A percentile compares a stretch with the other conserved stretches of the same genome.
Conservation (phyloP, 371 early-diverging fungal species). For the Mucor irregularis region DNA sequence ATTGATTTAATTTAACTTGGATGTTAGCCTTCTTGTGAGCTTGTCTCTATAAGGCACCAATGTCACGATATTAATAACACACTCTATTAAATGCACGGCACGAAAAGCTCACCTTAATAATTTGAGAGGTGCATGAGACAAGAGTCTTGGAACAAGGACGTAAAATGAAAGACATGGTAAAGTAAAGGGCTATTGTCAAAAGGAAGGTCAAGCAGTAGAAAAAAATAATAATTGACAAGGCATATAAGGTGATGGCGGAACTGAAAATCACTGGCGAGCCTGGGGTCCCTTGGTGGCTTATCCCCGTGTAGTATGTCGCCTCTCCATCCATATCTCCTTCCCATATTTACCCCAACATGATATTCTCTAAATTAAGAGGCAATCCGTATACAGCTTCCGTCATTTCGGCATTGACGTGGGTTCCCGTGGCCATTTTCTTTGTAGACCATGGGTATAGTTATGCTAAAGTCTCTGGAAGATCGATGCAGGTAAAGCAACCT, state of each 20-base stretch:
- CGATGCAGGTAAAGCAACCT: constrained; percentile 63
- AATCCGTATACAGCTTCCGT: constrained; percentile 32
- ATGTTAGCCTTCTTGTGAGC: constrained; percentile 50
- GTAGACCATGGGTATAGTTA: constrained; percentile 64
- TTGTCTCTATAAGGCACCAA: constrained; percentile 37
- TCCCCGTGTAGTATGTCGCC: too few relatives aligned
- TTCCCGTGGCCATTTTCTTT: constrained; percentile 61
- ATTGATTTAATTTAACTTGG: constrained; percentile 41
- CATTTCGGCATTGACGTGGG: constrained; percentile 50
- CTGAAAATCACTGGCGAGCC: background rate
- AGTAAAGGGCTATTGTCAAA: background rate
- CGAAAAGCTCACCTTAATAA: constrained; percentile 17
- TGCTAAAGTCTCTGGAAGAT: constrained; percentile 62
- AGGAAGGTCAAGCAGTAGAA: background rate
- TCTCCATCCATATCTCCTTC: background rate
- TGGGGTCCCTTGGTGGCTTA: constrained; percentile 9
- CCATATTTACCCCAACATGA: constrained; percentile 3
- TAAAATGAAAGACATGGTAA: constrained; percentile 21
- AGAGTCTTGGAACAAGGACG: constrained; percentile 14
- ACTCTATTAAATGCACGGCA: background rate
- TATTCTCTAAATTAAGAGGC: constrained; percentile 28
- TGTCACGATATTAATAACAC: background rate
- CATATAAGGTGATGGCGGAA: constrained; percentile 2
- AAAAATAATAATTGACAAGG: background rate
- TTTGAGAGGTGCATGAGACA: background rate